These are phyloP conservation scores for Carallia pectinifolia DNA, from an alignment of 345 rosid genomes.

Conservation along the genomic window DNA sequence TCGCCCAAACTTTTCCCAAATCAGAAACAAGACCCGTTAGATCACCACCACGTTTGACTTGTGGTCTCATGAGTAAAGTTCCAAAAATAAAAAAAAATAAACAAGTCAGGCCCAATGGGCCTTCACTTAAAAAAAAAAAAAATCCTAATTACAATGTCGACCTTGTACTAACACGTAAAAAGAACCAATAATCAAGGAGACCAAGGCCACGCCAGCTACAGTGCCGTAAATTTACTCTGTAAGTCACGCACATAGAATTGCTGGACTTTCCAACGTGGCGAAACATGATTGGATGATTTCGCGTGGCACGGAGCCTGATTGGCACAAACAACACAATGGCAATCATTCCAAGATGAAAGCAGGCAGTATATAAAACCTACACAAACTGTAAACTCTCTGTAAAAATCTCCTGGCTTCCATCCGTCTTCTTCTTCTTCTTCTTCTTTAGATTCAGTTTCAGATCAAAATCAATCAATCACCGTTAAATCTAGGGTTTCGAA, in stretches of 20 bases:
- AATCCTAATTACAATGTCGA: too few relatives aligned
- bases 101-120: too few relatives aligned
- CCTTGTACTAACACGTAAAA: not conserved
- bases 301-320: slow-evolving; percentile 37
- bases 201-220: slow-evolving; percentile 18
- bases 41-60: too few relatives aligned
- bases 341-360: slow-evolving; percentile 8
- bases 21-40: too few relatives aligned
- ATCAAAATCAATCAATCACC: slow-evolving; percentile 3
- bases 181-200: not conserved
- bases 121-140: too few relatives aligned
- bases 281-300: not conserved
- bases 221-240: too few relatives aligned
- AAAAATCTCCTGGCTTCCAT: too few relatives aligned
- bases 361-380: not conserved
- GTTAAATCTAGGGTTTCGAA: slow-evolving; percentile 10
- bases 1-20: too few relatives aligned
- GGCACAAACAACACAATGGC: slow-evolving; percentile 33
- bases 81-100: too few relatives aligned
- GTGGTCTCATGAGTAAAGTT: too few relatives aligned
- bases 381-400: too few relatives aligned
- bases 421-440: not conserved
- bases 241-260: not conserved
- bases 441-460: not conserved
- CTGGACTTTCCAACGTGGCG: slow-evolving; percentile 28